Evolutionary conservation across 352 stramenopile species (phyloP).

Genomic region (Blastocystis sp.): DNA sequence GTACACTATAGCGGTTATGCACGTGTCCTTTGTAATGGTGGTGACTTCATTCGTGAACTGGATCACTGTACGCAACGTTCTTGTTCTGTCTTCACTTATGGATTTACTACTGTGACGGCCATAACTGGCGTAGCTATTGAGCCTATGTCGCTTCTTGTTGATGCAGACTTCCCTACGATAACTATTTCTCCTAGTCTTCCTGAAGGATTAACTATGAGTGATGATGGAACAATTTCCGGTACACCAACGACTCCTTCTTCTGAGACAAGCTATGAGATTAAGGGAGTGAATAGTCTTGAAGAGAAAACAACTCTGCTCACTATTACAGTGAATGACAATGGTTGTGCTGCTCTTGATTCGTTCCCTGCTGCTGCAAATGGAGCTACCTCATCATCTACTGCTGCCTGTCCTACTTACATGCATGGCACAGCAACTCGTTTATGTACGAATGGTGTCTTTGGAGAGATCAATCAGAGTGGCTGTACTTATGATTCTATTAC

Average conservation of each 20-base stretch:
- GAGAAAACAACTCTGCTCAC: background rate
- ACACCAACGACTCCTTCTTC: background rate
- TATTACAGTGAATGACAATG: constrained; percentile 24
- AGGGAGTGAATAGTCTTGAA: background rate
- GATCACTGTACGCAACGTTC: background rate
- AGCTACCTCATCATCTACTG: background rate
- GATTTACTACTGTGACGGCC: background rate
- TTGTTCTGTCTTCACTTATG: constrained; percentile 2
- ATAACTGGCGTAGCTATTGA: constrained; percentile 5
- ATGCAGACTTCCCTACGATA: background rate
- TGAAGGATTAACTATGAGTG: background rate
- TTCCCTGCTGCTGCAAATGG: constrained; percentile 18
- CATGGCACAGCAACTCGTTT: background rate
- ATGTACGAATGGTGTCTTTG: constrained; percentile 41
- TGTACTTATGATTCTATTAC: background rate
- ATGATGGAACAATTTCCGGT: background rate
- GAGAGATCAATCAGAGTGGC: background rate
- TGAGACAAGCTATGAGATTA: background rate
- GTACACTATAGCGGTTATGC: constrained; percentile 1
- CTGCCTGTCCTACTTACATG: background rate
- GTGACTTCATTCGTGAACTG: background rate
- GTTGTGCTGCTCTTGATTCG: background rate
- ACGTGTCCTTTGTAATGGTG: background rate
- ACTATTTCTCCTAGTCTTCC: background rate
- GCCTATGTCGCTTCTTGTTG: background rate